A percentile compares a stretch with the other conserved stretches of the same genome.
Conservation (phyloP, 129 eudicot genomes). For the Apium graveolens region DNA sequence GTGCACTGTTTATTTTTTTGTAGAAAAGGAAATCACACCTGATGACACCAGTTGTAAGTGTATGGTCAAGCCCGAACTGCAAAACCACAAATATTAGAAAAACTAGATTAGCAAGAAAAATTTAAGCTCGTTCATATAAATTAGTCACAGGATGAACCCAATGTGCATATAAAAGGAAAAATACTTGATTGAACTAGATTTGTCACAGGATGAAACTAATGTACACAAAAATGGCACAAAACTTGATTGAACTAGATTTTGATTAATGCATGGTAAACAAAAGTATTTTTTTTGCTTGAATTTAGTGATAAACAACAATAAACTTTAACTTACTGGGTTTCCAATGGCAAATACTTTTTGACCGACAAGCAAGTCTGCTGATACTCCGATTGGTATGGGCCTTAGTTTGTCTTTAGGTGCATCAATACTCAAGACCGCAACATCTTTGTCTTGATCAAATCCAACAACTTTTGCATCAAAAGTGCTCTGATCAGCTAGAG, state of each 20-base stretch:
- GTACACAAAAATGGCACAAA: neutral
- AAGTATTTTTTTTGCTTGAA: neutral
- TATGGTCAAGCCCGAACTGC: constrained; percentile 98
- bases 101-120: neutral
- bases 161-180: neutral
- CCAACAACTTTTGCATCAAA: constrained; percentile 85
- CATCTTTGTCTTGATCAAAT: constrained; percentile 90
- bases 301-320: constrained; percentile 1
- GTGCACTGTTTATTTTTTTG: neutral
- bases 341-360: constrained; percentile 98
- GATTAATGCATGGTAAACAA: neutral
- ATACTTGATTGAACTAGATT: neutral
- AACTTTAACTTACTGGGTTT: constrained; percentile 66
- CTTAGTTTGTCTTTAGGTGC: constrained; percentile 52
- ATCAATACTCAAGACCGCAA: constrained; percentile 46
- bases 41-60: constrained; percentile 92
- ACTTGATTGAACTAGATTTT: neutral
- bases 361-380: constrained; percentile 94
- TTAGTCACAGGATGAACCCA: neutral
- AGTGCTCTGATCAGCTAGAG: constrained; percentile 86
- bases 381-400: constrained; percentile 86
- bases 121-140: neutral
- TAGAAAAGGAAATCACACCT: constrained; percentile 51
- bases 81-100: constrained; percentile 14
- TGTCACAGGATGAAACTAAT: neutral